Conservation (phyloP, 192 early-diverging fungal species). For the Umbelopsis vinacea region DNA sequence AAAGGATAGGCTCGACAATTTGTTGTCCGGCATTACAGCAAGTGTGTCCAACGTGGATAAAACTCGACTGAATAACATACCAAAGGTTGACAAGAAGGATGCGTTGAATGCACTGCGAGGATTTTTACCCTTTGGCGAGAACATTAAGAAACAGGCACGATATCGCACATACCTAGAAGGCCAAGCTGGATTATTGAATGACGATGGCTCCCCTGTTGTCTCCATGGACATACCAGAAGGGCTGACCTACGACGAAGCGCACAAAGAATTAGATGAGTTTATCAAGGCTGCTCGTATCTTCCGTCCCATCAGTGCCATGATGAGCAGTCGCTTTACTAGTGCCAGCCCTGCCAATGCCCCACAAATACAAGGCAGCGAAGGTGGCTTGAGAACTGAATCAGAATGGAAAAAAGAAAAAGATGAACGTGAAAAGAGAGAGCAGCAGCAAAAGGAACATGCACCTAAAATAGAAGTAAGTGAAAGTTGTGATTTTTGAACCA, state of each 20-base stretch:
- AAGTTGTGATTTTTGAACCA: background rate
- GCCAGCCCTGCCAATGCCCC: slow-evolving; percentile 31
- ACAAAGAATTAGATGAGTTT: slow-evolving; percentile 75
- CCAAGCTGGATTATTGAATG: slow-evolving; percentile 54
- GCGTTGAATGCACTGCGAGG: slow-evolving; percentile 74
- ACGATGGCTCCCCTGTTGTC: slow-evolving; percentile 25
- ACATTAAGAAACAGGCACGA: slow-evolving; percentile 70
- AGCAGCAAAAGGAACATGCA: background rate
- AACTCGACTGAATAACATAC: slow-evolving; percentile 41
- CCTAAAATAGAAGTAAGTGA: slow-evolving; percentile 21
- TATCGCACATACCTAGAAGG: slow-evolving; percentile 73
- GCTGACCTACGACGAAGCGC: slow-evolving; percentile 46
- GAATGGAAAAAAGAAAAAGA: slow-evolving; percentile 37
- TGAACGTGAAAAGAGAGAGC: background rate
- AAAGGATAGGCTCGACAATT: slow-evolving; percentile 64
- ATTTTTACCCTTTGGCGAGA: slow-evolving; percentile 79
- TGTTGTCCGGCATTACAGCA: slow-evolving; percentile 49
- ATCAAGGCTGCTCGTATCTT: slow-evolving; percentile 77
- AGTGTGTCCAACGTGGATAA: slow-evolving; percentile 26
- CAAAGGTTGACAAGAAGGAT: slow-evolving; percentile 62
- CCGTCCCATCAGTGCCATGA: slow-evolving; percentile 68
- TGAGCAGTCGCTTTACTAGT: slow-evolving; percentile 74
- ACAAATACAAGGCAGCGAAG: slow-evolving; percentile 38
- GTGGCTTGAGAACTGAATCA: slow-evolving; percentile 47
- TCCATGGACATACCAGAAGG: slow-evolving; percentile 40